Base-by-base conservation (phyloP, 345 rosid genomes). In the Eucalyptus tenuipes region DNA sequence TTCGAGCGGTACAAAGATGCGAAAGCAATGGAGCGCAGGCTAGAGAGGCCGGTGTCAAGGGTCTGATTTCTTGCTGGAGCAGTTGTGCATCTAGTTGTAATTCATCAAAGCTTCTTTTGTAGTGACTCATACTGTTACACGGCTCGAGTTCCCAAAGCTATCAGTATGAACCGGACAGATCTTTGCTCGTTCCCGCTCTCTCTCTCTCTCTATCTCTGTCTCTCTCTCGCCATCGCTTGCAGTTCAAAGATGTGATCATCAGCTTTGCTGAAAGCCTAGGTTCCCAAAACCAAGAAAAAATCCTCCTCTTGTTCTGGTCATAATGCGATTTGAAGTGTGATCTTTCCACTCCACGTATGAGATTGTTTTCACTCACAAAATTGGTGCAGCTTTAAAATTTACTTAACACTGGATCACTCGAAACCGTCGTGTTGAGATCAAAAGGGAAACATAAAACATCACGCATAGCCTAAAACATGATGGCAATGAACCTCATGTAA, bases 1-100 rank as follows among this genome's bases (percentile, higher is more conserved):
- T 95, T 9, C 89, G 91, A 92, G 95, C 91, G 33, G 24, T 95
- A 66, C 91, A 92, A 86, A 92, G 88, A 66, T 90, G 94, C 55
- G 93, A 91, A 91, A 89, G 89, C 81, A 93, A 90, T 57, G 88
- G 81, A 55, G 52, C 91, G 5, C 93, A 88, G 59, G 87, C 90
- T 49, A 88, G 89, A 85, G 89, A 93, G 89, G 55, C 87, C 42
- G 93, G 91, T 18, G 10, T 89, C 7, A 86, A 29, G 90, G 95
- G 94, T 47, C 89, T 92, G 85, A 25, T 92, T 50, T 88, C 93
- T 85, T 93, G 95, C 91, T 90, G 90, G 91, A 47, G 88, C 40
- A 91, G 87, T 25, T 92, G 94, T 59, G 86, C 92, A 59, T 18
- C 89, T 18, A 91, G 90, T 8, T 90, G 92, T 81, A 53, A 45